Evolutionary conservation across 148 eudicot species (phyloP).

Genomic region (Amaranthus cruentus): DNA sequence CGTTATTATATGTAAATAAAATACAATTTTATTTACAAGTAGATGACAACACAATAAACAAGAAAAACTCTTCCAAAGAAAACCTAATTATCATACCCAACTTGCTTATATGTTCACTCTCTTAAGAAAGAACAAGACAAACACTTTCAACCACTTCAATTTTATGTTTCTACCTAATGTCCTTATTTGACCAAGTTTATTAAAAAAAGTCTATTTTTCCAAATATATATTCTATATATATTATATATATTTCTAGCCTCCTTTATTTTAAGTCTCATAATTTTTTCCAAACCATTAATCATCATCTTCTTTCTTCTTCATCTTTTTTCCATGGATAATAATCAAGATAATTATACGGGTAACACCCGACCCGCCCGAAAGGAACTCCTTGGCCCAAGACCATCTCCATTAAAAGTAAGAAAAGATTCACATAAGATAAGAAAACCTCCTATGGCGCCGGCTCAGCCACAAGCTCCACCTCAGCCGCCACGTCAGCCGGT

Average conservation of each 20-base stretch:
- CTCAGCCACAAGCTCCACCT: slow-evolving; percentile 24
- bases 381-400: slow-evolving; percentile 82
- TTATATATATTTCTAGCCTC: slow-evolving; percentile 6
- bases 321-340: slow-evolving; percentile 14
- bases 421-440: slow-evolving; percentile 76
- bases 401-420: slow-evolving; percentile 61
- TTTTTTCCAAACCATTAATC: not conserved
- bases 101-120: slow-evolving; percentile 19
- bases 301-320: not conserved
- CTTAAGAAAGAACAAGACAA: slow-evolving; percentile 21
- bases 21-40: not conserved
- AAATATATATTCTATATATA: not conserved
- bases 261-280: slow-evolving; percentile 1
- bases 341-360: slow-evolving; percentile 25
- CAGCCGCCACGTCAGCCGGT: slow-evolving; percentile 57
- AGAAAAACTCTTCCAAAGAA: slow-evolving; percentile 3
- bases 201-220: not conserved
- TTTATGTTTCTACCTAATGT: slow-evolving; percentile 6
- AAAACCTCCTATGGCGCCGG: slow-evolving; percentile 63
- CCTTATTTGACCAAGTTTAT: slow-evolving; percentile 16
- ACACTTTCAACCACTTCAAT: slow-evolving; percentile 28
- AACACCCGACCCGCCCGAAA: slow-evolving; percentile 43
- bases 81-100: slow-evolving; percentile 24
- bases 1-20: no score
- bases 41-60: slow-evolving; percentile 6